Base-by-base conservation (phyloP, 164 flowering plant species). In the Amborella trichopoda region DNA sequence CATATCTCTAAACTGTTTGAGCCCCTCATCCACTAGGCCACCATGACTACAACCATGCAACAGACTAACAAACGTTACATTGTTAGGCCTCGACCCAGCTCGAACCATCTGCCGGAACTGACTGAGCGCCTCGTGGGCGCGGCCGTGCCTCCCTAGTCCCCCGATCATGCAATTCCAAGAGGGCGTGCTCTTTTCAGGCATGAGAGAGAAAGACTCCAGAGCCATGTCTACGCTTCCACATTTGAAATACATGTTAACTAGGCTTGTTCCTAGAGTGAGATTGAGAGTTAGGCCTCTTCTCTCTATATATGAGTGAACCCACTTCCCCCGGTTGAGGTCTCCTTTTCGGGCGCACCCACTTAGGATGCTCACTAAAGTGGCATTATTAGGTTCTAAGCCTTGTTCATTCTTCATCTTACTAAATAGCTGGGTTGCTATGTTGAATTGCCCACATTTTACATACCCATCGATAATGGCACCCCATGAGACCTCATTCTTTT, bases 21-120 rank as follows among this genome's bases (percentile, higher is more conserved):
- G 71, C 14, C 79, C 97, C 63, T 82, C 93, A 50, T 82, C 82
- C 19, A 85, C 81, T 58, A 82, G 56, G 26, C 93, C 87, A 55
- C 28, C 62, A 30, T 76, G 94, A 60, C 86, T 77, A 49, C 97
- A 85, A 37, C 93, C 95, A 47, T 81, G 73, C 53, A 82, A 70
- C 54, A 82, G 63, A 27, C 71, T 81, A 30, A 70, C 80, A 70
- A 80, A 82, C 41, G 93, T 82, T 33, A 85, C 82, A 1, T 71
- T 40, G 58, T 85, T 95, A 20, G 93, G 97, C 56, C 58, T 49
- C 4, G 62, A 59, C 44, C 78, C 86, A 59, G 69, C 58, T 43
- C 60, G 53, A 49, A 45, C 76, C 94, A 83, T 80, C 34, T 60
- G 64, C 42, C 73, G 73, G 45, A 61, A 88, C 5, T 64, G 20